Percentiles rank a stretch among this genome's conserved stretches.
phyloP scores from a whole-genome alignment of 2,329 filamentous ascomycete genomes.

The Metarhizium sp. region DNA sequence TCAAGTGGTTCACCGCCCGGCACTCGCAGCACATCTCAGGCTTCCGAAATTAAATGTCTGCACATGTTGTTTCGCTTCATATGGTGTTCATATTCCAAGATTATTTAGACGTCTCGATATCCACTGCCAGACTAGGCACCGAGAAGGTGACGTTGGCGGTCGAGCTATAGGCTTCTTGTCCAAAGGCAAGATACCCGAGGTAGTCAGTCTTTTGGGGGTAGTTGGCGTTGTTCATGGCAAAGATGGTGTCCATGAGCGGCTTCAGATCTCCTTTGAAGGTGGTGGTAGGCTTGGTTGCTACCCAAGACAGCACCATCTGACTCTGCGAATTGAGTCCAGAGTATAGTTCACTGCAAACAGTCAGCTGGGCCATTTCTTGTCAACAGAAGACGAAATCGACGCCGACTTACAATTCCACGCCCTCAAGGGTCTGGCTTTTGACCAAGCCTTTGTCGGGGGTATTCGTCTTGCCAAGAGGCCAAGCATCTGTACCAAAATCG shows the following conservation, averaged over 20 bases:
- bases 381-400: neutral
- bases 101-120: slow-evolving; percentile 5
- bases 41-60: neutral
- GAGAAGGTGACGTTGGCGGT: slow-evolving; percentile 36
- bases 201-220: slow-evolving; percentile 34
- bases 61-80: neutral
- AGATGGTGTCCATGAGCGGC: slow-evolving; percentile 32
- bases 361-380: neutral
- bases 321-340: slow-evolving; percentile 26
- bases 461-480: slow-evolving; percentile 33
- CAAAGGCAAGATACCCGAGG: slow-evolving; percentile 42
- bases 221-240: slow-evolving; percentile 19
- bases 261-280: slow-evolving; percentile 37
- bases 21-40: neutral
- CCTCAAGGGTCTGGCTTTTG: slow-evolving; percentile 27
- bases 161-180: slow-evolving; percentile 38
- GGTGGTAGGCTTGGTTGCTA: slow-evolving; percentile 23
- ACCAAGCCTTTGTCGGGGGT: slow-evolving; percentile 12
- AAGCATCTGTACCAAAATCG: slow-evolving; percentile 32
- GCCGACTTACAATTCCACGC: slow-evolving; percentile 30
- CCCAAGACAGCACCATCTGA: slow-evolving; percentile 43
- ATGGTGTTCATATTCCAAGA: neutral
- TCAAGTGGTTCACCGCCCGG: neutral
- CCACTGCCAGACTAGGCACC: slow-evolving; percentile 2
- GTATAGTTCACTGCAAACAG: slow-evolving; percentile 28